A percentile compares a stretch with the other conserved stretches of the same genome.
phyloP scores from a whole-genome alignment of 1,284 basidiomycete genomes.

The Malassezia arunalokei region DNA sequence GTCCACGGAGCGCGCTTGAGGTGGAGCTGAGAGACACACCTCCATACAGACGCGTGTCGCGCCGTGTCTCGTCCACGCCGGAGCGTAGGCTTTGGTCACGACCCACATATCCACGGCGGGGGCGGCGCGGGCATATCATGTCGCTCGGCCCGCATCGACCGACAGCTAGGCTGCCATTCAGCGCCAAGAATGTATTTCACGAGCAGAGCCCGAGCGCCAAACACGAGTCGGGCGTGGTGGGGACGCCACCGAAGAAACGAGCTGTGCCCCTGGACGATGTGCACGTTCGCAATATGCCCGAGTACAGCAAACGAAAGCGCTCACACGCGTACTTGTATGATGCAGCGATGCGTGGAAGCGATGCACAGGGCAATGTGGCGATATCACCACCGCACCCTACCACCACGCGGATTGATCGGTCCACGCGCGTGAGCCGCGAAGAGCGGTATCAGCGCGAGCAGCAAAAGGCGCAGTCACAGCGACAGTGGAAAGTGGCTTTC shows the following conservation, averaged over 20 bases:
- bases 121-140: neutral
- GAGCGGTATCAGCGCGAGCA: conserved; percentile 28
- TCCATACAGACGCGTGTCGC: conserved; percentile 5
- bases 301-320: conserved; percentile 9
- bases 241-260: conserved; percentile 38
- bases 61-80: neutral
- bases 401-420: conserved; percentile 28
- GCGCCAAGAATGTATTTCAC: conserved; percentile 3
- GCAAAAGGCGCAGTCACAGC: conserved; percentile 20
- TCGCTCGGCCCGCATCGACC: conserved; percentile 8
- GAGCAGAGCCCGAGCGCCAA: neutral
- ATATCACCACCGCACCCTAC: conserved; percentile 13
- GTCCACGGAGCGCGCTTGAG: neutral
- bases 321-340: conserved; percentile 22
- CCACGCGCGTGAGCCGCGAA: conserved; percentile 23
- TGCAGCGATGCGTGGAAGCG: conserved; percentile 16
- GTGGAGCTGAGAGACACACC: conserved; percentile 9
- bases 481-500: conserved; percentile 28
- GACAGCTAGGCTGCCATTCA: conserved; percentile 10
- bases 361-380: neutral
- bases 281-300: conserved; percentile 31
- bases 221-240: neutral
- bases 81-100: too few relatives aligned
- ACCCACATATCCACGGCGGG: neutral
- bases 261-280: conserved; percentile 36